Percentiles rank a stretch among this genome's conserved stretches.
phyloP scores from a whole-genome alignment of 306 rosid species.

The Trifolium pratense region DNA sequence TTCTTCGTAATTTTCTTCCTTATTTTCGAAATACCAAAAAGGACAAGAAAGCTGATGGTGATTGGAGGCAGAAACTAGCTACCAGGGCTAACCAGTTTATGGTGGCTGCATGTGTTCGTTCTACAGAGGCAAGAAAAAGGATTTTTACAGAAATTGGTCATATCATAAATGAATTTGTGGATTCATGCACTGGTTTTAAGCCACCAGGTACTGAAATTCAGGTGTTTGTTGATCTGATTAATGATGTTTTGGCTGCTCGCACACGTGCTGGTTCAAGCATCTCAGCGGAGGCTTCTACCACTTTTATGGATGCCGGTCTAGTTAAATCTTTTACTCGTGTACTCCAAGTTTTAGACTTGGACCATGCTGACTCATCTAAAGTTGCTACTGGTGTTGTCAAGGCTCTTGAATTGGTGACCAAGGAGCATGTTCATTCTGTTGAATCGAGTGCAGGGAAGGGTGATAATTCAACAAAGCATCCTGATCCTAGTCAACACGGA shows the following conservation, averaged over 20 bases:
- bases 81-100: constrained; percentile 85
- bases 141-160: constrained; percentile 74
- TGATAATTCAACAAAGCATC: constrained; percentile 62
- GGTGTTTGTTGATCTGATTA: constrained; percentile 81
- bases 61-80: constrained; percentile 98
- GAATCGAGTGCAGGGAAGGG: constrained; percentile 72
- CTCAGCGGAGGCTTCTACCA: constrained; percentile 81
- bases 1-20: constrained; percentile 81
- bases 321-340: constrained; percentile 69
- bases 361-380: constrained; percentile 88
- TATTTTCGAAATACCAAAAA: constrained; percentile 66
- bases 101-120: constrained; percentile 94
- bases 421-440: constrained; percentile 77
- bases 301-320: constrained; percentile 89
- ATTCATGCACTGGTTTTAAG: constrained; percentile 63
- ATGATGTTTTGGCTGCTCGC: constrained; percentile 87
- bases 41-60: constrained; percentile 88
- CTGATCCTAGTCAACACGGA: constrained; percentile 64
- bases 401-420: constrained; percentile 90
- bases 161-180: constrained; percentile 72
- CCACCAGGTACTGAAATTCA: constrained; percentile 73
- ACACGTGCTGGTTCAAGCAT: constrained; percentile 87
- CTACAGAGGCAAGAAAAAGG: constrained; percentile 92
- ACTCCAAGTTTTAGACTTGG: constrained; percentile 87
- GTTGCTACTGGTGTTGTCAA: constrained; percentile 83